These are phyloP conservation scores for Lodderomyces elongisporus DNA, from an alignment of 1,139 yeast species.

Conservation along the genomic window DNA sequence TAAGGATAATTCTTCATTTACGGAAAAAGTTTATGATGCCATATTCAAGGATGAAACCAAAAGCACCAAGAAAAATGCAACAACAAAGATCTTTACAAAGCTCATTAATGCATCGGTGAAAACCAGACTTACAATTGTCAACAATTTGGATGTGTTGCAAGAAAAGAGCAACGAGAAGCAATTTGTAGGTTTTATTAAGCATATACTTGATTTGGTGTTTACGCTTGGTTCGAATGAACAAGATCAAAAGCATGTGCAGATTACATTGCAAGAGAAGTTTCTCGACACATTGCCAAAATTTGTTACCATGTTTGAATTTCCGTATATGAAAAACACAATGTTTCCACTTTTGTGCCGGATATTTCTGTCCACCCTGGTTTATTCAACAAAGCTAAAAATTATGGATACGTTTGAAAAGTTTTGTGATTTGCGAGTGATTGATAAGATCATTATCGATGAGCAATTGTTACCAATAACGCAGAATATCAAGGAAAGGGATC, in stretches of 20 bases:
- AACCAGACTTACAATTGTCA: constrained; percentile 43
- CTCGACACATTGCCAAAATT: constrained; percentile 42
- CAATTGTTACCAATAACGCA: constrained; percentile 72
- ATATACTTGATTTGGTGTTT: constrained; percentile 24
- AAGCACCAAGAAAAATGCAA: constrained; percentile 23
- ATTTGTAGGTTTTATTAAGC: constrained; percentile 30
- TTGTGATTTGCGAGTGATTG: constrained; percentile 57
- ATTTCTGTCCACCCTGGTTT: constrained; percentile 77
- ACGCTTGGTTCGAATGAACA: constrained; percentile 25
- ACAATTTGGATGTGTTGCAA: constrained; percentile 49
- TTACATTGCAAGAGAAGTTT: constrained; percentile 52
- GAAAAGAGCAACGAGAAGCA: constrained; percentile 49
- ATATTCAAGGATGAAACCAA: constrained; percentile 27
- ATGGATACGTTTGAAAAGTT: constrained; percentile 59
- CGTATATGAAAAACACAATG: constrained; percentile 65
- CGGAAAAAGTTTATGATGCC: constrained; percentile 53
- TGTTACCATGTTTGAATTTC: constrained; percentile 56
- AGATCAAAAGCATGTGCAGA: constrained; percentile 28
- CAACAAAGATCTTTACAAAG: constrained; percentile 37
- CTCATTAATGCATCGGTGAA: constrained; percentile 31
- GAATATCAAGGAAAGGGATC: constrained; percentile 72
- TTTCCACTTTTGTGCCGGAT: constrained; percentile 69
- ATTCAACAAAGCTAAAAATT: constrained; percentile 70
- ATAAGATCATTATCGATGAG: constrained; percentile 67
- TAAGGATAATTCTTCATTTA: constrained; percentile 45